Base-by-base conservation (phyloP, 148 eudicot species). In the Camellia lanceoleosa region DNA sequence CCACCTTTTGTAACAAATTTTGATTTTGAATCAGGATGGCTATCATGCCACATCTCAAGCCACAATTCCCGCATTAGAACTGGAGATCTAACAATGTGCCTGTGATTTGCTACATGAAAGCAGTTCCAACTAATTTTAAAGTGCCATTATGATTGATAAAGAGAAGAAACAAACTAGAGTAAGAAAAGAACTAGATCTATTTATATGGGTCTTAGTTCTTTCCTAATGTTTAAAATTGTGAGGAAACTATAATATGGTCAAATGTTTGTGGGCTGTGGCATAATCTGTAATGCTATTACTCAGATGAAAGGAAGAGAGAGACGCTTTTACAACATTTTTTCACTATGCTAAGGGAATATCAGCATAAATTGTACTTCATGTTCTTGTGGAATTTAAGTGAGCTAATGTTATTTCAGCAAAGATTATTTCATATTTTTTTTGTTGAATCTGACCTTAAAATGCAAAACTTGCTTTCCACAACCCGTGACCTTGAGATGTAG, bases 31-130 rank as follows among this genome's bases (percentile, higher is more conserved):
- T 88, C 92, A 41, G 98, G 93, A 86, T 93, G 97, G 84, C 81
- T 89, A 84, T 96, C 99, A 80, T 96, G 99, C 99, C 99, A 96
- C 93, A 93, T 87, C 88, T 96, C 95, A 82, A 96, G 99, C 99
- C 99, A 96, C 78, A 96, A 80, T 84, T 96, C 99, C 82, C 99
- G 89, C 97, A 96, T 96, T 67, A 96, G 74, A 76, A 86, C 91
- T 74, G 98, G 92, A 72, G 91, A 87, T 81, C 97, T 89, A 47
- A 96, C 98, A 84, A 96, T 96, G 79, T 96, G 93, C 90, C 99
- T 89, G 84, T 96, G 99, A 81, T 90, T 94, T 76, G 93, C 98
- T 94, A 87, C 82, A 89, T 11, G 62, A 60, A 80, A 20, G 83
- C 74, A 83, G 38, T 68, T 41, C 10, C 10, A 66, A 64, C 15